phyloP scores from a whole-genome alignment of 106 monocot species.

The Triglochin maritima region DNA sequence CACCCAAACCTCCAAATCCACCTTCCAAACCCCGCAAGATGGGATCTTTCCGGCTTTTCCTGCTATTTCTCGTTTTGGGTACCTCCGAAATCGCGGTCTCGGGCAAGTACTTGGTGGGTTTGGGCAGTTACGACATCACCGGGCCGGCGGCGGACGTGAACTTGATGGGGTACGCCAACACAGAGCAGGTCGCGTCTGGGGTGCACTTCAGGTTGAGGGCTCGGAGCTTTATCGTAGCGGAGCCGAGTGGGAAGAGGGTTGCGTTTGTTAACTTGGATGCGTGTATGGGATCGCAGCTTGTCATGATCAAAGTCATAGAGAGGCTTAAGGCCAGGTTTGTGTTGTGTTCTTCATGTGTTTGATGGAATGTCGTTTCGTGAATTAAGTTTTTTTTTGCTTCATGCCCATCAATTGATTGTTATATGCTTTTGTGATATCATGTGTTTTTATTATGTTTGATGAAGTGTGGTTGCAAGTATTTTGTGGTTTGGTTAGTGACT shows the following conservation, averaged over 20 bases:
- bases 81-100: neutral
- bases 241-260: constrained; percentile 18
- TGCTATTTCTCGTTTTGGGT: too few relatives aligned
- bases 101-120: constrained; percentile 15
- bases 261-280: constrained; percentile 92
- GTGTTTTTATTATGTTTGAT: neutral
- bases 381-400: neutral
- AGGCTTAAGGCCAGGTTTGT: constrained; percentile 56
- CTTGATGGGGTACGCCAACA: constrained; percentile 37
- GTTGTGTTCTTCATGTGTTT: neutral
- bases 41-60: too few relatives aligned
- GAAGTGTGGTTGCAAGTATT: too few relatives aligned
- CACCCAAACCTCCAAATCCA: too few relatives aligned
- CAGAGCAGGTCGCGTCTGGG: constrained; percentile 19
- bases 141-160: constrained; percentile 31
- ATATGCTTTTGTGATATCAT: neutral
- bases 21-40: too few relatives aligned
- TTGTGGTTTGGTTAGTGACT: too few relatives aligned
- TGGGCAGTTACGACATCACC: constrained; percentile 36
- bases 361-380: neutral
- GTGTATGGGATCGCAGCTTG: constrained; percentile 89
- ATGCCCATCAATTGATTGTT: neutral
- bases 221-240: constrained; percentile 23
- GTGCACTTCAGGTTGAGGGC: constrained; percentile 29
- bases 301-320: constrained; percentile 71